Conservation (phyloP, 139 green algal species). For the Picochlorum sp. region DNA sequence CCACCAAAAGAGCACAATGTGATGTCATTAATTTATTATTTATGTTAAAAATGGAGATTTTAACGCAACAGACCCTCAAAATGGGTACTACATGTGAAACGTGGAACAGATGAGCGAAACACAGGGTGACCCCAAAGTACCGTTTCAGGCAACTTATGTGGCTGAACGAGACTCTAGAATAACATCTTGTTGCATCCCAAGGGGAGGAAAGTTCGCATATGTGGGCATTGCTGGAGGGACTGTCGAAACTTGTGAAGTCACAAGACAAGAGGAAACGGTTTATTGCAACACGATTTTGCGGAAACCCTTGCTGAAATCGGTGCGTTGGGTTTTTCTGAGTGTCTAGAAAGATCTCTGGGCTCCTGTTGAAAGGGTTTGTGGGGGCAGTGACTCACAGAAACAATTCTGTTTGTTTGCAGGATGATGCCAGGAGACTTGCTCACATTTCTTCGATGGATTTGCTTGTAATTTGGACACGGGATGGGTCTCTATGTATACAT, state of each 20-base stretch:
- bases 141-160: too few species aligned
- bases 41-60: neutral
- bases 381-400: too few species aligned
- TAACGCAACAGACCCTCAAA: neutral
- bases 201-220: constrained; percentile 20
- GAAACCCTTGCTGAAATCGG: constrained; percentile 36
- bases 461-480: too few species aligned
- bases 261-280: neutral
- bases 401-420: too few species aligned
- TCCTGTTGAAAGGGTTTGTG: too few species aligned
- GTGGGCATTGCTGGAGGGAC: constrained; percentile 39
- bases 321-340: neutral
- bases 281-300: constrained; percentile 23
- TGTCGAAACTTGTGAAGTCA: constrained; percentile 37
- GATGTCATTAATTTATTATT: neutral
- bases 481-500: too few species aligned
- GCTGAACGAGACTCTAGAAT: constrained; percentile 11
- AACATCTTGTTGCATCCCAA: constrained; percentile 24
- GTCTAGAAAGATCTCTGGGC: too few species aligned
- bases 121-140: too few species aligned
- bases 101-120: too few species aligned
- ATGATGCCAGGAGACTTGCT: too few species aligned
- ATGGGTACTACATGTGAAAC: too few species aligned
- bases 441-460: too few species aligned
- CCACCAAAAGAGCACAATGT: constrained; percentile 26